Evolutionary conservation across 129 eudicot genomes (phyloP).

Genomic region (Tagetes patula): DNA sequence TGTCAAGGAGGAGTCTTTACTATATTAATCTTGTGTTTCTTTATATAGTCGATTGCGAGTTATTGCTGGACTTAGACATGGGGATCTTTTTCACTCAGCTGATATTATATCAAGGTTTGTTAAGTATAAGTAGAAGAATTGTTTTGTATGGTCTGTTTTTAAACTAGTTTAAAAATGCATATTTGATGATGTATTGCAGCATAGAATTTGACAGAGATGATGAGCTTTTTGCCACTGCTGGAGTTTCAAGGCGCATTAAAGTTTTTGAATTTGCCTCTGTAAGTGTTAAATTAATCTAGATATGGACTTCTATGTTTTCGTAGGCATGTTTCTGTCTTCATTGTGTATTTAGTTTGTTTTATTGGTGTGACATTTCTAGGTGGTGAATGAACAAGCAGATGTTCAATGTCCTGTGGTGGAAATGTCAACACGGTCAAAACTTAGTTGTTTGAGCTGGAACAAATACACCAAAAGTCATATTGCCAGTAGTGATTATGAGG

Average conservation of each 20-base stretch:
- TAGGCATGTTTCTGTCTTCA: background rate
- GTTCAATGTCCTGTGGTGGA: constrained; percentile 90
- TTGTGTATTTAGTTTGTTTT: background rate
- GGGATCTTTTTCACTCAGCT: constrained; percentile 89
- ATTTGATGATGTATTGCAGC: constrained; percentile 40
- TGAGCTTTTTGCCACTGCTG: constrained; percentile 97
- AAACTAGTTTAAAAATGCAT: constrained; percentile 1
- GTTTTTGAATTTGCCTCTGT: constrained; percentile 90
- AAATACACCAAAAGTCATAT: constrained; percentile 80
- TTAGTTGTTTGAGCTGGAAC: constrained; percentile 97
- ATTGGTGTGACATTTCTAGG: constrained; percentile 44
- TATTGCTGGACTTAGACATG: constrained; percentile 81
- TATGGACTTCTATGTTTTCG: background rate
- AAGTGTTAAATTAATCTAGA: constrained; percentile 30
- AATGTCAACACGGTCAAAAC: constrained; percentile 89
- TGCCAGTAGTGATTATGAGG: constrained; percentile 97
- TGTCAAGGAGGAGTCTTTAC: background rate
- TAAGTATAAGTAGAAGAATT: background rate
- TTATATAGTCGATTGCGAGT: constrained; percentile 69
- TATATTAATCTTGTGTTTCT: constrained; percentile 23
- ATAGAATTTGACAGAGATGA: constrained; percentile 94
- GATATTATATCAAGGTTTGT: constrained; percentile 90
- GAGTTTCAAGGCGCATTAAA: constrained; percentile 87
- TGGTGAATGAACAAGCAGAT: constrained; percentile 78
- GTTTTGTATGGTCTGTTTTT: background rate